A percentile compares a stretch with the other conserved stretches of the same genome.
phyloP scores from a whole-genome alignment of 1,139 yeast species.

The Entelexis paramagnoliae region DNA sequence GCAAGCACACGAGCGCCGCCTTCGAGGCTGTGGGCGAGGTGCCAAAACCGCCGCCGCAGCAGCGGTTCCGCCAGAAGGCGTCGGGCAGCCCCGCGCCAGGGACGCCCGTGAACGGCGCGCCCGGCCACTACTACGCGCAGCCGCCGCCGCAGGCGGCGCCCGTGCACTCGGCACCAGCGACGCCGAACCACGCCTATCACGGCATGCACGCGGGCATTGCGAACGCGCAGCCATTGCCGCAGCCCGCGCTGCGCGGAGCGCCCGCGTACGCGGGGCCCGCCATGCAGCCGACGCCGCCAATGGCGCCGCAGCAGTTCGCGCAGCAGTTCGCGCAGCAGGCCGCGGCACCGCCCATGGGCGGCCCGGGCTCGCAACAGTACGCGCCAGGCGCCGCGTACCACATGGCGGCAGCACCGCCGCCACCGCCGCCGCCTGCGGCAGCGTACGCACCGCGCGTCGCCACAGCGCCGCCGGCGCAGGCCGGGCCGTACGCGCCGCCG shows the following conservation, averaged over 20 bases:
- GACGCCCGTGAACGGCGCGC: slow-evolving; percentile 2
- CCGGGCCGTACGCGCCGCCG: neutral
- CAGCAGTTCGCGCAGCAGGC: neutral
- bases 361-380: too few relatives aligned
- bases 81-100: slow-evolving; percentile 1
- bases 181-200: neutral
- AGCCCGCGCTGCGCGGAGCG: neutral
- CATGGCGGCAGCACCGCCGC: neutral
- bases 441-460: neutral
- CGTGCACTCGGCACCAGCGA: neutral
- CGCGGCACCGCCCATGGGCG: too few relatives aligned
- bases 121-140: slow-evolving; percentile 4
- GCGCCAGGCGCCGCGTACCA: too few relatives aligned
- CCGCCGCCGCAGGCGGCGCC: too few relatives aligned
- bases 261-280: too few relatives aligned
- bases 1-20: slow-evolving; percentile 15
- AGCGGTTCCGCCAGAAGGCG: slow-evolving; percentile 6
- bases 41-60: slow-evolving; percentile 20
- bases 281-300: neutral
- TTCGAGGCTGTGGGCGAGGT: slow-evolving; percentile 17
- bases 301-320: neutral
- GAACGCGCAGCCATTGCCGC: neutral
- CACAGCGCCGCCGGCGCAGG: neutral
- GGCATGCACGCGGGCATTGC: too few relatives aligned
- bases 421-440: neutral